Evolutionary conservation across 2,329 filamentous ascomycete species (phyloP), one percentile per base, ranked within the genome.

Genomic region (Ophiocordyceps polyrhachis-furcata): DNA sequence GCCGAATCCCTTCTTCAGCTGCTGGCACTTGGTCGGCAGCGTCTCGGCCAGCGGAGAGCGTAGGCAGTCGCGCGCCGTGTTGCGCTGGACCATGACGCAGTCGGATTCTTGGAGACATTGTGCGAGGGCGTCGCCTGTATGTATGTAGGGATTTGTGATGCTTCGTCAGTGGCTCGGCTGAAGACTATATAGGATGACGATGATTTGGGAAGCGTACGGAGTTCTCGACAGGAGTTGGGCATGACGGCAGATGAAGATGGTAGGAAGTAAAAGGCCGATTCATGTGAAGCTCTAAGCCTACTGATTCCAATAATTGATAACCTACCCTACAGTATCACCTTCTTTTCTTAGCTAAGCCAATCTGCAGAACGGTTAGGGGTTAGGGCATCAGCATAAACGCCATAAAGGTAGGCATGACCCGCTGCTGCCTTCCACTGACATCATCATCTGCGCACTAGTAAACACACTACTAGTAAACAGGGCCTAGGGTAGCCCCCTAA

Each of bases 221-320:
- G 84, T 64, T 96, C 89, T 76, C 88, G 85, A 69, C 91, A 98
- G 50, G 89, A 95, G 63, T 83, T 87, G 47, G 89, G 88, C 91
- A 96, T 94, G 45, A 21, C 62, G 69, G 32, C 32, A 11, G 37
- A 19, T 15, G 32, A 35, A n/a, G 32, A 1, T 37, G 2, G 14
- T n/a, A 8, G 14, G 14, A n/a, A 6, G 15, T 37, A 23, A 23
- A 23, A 23, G 8, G 14, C 17, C 15, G 32, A 37, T 5, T 37
- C 32, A 8, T 23, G 21, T 23, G 21, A 23, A 23, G 21, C n/a
- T n/a, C n/a, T n/a, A n/a, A n/a, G n/a, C n/a, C n/a, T n/a, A n/a
- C n/a, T n/a, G n/a, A n/a, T n/a, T n/a, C n/a, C n/a, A n/a, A n/a
- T n/a, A n/a, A n/a, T n/a, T n/a, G n/a, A n/a, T n/a, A n/a, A n/a